Evolutionary conservation across 768 basidiomycete species (phyloP).

Genomic region (Russula virescens): DNA sequence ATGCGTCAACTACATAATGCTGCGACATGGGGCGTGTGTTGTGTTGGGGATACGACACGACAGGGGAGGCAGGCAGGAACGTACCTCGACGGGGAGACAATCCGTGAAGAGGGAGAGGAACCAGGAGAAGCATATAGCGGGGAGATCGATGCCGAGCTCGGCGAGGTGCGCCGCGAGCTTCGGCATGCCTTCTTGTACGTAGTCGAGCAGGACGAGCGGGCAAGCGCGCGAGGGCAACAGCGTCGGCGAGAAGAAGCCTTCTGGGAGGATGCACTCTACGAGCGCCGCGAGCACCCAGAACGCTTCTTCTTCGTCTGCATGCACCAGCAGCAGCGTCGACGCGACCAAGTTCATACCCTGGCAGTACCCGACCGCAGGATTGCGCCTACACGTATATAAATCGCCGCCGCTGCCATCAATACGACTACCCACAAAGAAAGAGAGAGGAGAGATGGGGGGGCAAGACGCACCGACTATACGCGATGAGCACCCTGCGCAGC

Average conservation of each 20-base stretch:
- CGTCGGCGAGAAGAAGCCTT: conserved; percentile 90
- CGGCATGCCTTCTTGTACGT: conserved; percentile 71
- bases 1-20: too few relatives aligned
- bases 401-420: conserved; percentile 1
- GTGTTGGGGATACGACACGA: too few relatives aligned
- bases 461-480: conserved; percentile 89
- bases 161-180: conserved; percentile 70
- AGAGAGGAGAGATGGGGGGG: not conserved
- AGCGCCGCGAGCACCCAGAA: conserved; percentile 93
- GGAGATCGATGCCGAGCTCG: conserved; percentile 81
- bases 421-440: not conserved
- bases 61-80: too few relatives aligned
- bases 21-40: too few relatives aligned
- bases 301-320: conserved; percentile 94
- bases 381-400: conserved; percentile 57
- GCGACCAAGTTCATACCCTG: conserved; percentile 96
- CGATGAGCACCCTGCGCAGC: conserved; percentile 79
- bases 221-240: conserved; percentile 91
- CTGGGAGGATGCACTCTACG: conserved; percentile 82
- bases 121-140: conserved; percentile 98
- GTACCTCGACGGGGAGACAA: conserved; percentile 89
- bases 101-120: conserved; percentile 95
- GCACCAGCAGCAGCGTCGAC: conserved; percentile 86
- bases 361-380: conserved; percentile 89
- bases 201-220: conserved; percentile 84